A percentile compares a stretch with the other conserved stretches of the same genome.
Evolutionary conservation across 2,329 filamentous ascomycete genomes (phyloP).

Genomic region (Diaporthe vexans): DNA sequence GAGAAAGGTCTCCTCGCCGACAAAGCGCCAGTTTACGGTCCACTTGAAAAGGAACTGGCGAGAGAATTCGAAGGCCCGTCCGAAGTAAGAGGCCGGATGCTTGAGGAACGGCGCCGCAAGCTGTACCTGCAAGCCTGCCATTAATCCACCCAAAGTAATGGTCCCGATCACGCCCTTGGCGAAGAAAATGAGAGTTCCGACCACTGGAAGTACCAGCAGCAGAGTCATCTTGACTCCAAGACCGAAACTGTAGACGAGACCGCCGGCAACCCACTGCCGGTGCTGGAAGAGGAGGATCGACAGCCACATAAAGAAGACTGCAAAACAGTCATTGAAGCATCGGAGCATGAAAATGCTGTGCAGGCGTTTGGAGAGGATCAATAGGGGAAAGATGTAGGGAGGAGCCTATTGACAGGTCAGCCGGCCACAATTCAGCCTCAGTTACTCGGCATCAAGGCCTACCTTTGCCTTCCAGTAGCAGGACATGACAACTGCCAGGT

Average conservation of each 20-base stretch:
- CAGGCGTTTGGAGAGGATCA: conserved; percentile 90
- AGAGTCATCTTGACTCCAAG: conserved; percentile 97
- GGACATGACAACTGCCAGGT: conserved; percentile 81
- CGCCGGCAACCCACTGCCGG: conserved; percentile 79
- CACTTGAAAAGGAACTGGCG: conserved; percentile 95
- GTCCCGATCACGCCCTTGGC: conserved; percentile 82
- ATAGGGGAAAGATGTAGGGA: conserved; percentile 87
- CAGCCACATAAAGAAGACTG: conserved; percentile 84
- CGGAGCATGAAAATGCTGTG: conserved; percentile 95
- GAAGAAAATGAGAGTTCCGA: conserved; percentile 82
- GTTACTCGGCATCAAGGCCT: conserved; percentile 42
- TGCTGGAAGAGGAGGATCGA: conserved; percentile 85
- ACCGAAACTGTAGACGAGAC: conserved; percentile 80
- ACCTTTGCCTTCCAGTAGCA: conserved; percentile 85
- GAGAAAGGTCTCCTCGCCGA: conserved; percentile 87
- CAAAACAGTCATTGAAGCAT: conserved; percentile 96
- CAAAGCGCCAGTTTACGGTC: conserved; percentile 99
- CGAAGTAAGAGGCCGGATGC: conserved; percentile 80
- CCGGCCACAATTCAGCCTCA: not conserved
- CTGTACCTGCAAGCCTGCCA: conserved; percentile 68
- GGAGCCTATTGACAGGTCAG: conserved; percentile 69
- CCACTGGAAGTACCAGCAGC: conserved; percentile 84
- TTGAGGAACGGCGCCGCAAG: conserved; percentile 77
- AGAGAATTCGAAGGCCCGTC: conserved; percentile 90
- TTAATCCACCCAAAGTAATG: conserved; percentile 53